Evolutionary conservation across 2,329 filamentous ascomycete species (phyloP).

Genomic region (Knufia fluminis): DNA sequence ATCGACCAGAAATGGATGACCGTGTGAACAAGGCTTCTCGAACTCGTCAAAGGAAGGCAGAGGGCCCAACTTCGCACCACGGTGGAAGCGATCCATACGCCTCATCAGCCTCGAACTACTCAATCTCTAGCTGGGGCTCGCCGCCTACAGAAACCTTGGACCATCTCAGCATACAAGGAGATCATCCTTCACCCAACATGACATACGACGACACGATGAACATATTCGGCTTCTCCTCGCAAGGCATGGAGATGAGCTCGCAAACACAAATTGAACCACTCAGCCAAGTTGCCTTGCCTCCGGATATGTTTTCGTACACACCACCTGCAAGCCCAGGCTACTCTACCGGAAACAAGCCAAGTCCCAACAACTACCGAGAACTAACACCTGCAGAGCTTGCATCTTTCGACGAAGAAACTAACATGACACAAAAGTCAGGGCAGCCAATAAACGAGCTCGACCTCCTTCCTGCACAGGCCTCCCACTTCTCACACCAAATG

Average conservation of each 20-base stretch:
- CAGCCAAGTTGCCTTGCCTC: slow-evolving; percentile 23
- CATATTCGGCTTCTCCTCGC: slow-evolving; percentile 14
- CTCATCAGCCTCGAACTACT: slow-evolving; percentile 29
- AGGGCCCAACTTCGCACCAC: slow-evolving; percentile 24
- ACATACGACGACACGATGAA: slow-evolving; percentile 23
- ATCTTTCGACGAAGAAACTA: background rate
- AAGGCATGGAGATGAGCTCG: slow-evolving; percentile 11
- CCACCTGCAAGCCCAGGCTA: slow-evolving; percentile 39
- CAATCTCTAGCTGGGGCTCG: slow-evolving; percentile 33
- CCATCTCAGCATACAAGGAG: slow-evolving; percentile 31
- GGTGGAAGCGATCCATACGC: slow-evolving; percentile 29
- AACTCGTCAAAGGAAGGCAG: slow-evolving; percentile 32
- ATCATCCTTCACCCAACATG: slow-evolving; percentile 17
- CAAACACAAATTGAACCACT: slow-evolving; percentile 6
- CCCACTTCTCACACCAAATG: background rate
- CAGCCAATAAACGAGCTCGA: background rate
- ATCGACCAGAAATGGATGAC: slow-evolving; percentile 50
- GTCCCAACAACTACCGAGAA: slow-evolving; percentile 29
- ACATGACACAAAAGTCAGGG: background rate
- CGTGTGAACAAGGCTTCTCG: slow-evolving; percentile 48
- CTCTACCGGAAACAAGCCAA: slow-evolving; percentile 31
- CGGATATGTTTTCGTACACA: slow-evolving; percentile 37
- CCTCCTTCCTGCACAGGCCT: slow-evolving; percentile 1
- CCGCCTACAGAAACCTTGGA: slow-evolving; percentile 35
- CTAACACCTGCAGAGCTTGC: slow-evolving; percentile 28